Evolutionary conservation across 805 yeast genomes (phyloP).

Genomic region (Yarrowia sp.): DNA sequence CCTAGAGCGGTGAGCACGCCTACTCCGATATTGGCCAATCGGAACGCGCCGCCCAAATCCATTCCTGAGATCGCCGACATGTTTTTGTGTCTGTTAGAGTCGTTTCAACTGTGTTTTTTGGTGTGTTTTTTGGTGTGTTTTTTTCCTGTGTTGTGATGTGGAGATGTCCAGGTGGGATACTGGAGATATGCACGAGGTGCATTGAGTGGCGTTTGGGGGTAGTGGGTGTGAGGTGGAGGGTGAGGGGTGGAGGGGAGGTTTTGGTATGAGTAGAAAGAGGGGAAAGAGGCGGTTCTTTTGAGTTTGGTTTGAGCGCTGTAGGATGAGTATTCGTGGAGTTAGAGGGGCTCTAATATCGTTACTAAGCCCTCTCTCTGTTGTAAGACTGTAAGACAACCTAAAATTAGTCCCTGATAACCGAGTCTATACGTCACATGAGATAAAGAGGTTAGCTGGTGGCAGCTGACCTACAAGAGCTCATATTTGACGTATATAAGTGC

Average conservation of each 20-base stretch:
- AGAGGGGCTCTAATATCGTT: too few relatives aligned
- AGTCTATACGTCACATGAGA: slow-evolving; percentile 2
- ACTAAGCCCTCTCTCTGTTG: neutral
- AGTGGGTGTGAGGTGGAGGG: neutral
- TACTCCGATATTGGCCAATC: slow-evolving; percentile 38
- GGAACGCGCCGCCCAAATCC: slow-evolving; percentile 37
- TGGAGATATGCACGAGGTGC: slow-evolving; percentile 6
- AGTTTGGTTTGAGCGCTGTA: too few relatives aligned
- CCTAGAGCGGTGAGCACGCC: slow-evolving; percentile 37
- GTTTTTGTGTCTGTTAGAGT: neutral
- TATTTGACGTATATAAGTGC: too few relatives aligned
- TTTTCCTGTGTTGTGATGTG: slow-evolving; percentile 6
- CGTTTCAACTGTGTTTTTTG: neutral
- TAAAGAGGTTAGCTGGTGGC: neutral
- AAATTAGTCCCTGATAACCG: slow-evolving; percentile 6
- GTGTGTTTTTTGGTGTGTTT: neutral
- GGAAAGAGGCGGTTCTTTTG: too few relatives aligned
- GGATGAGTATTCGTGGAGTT: too few relatives aligned
- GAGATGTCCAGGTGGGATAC: slow-evolving; percentile 10
- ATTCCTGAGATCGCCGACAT: slow-evolving; percentile 26
- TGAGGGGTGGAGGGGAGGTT: neutral
- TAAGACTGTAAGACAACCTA: neutral
- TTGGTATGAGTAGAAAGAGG: neutral
- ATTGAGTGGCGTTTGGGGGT: neutral
- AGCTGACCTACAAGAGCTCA: too few relatives aligned